phyloP scores from a whole-genome alignment of 108 stramenopile species.

The Schizochytrium sp. region DNA sequence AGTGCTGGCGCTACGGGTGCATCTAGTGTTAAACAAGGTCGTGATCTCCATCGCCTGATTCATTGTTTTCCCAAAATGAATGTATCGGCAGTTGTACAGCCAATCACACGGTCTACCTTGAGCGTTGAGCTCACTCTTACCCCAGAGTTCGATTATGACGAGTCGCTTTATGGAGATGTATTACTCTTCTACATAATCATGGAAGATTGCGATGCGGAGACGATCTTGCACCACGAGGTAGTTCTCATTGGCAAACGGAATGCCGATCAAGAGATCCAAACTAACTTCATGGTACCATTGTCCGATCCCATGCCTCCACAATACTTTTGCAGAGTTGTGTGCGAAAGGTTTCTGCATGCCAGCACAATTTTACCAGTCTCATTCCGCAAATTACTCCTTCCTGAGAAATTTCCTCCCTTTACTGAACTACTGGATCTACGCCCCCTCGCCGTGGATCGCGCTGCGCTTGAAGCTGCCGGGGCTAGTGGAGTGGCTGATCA shows the following conservation, averaged over 20 bases:
- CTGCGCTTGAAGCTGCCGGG: conserved; percentile 83
- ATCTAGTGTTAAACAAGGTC: conserved; percentile 90
- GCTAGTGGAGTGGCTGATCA: neutral
- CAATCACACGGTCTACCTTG: conserved; percentile 93
- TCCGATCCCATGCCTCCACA: conserved; percentile 95
- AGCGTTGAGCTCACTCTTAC: conserved; percentile 89
- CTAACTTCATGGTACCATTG: conserved; percentile 93
- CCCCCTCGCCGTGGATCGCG: conserved; percentile 86
- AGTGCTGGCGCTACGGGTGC: conserved; percentile 73
- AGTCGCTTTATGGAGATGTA: conserved; percentile 89
- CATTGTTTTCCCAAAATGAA: conserved; percentile 95
- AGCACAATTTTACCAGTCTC: conserved; percentile 89
- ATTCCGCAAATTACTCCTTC: conserved; percentile 94
- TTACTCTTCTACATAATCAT: conserved; percentile 93
- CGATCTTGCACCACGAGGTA: conserved; percentile 93
- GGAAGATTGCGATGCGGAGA: conserved; percentile 95
- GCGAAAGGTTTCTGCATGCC: conserved; percentile 96
- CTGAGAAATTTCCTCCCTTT: conserved; percentile 92
- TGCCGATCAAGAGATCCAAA: conserved; percentile 86
- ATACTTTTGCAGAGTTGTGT: conserved; percentile 92
- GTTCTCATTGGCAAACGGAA: conserved; percentile 83
- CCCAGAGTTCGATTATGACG: conserved; percentile 93
- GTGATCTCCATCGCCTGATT: conserved; percentile 93
- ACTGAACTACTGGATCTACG: conserved; percentile 96
- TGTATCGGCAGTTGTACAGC: conserved; percentile 92